phyloP scores from a whole-genome alignment of 306 rosid species.

The Cucumis hystrix region DNA sequence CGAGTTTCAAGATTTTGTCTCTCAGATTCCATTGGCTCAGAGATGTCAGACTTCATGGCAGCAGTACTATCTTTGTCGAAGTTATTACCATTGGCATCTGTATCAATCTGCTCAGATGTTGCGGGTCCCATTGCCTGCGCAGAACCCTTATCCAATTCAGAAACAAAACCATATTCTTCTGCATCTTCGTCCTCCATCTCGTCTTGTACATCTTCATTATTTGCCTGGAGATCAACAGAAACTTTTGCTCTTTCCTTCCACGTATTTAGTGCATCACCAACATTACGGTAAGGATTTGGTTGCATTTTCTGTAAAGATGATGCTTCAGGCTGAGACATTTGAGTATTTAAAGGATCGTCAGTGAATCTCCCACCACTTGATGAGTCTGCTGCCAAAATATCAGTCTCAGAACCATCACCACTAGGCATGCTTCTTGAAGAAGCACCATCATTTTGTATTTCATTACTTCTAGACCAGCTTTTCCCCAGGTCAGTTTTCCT shows the following conservation, averaged over 20 bases:
- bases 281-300: constrained; percentile 66
- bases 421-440: constrained; percentile 50
- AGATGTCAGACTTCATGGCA: constrained; percentile 21
- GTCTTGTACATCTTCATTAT: constrained; percentile 23
- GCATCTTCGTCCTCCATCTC: constrained; percentile 55
- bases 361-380: constrained; percentile 42
- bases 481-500: constrained; percentile 30
- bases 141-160: constrained; percentile 65
- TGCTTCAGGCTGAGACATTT: constrained; percentile 21
- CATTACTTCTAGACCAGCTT: constrained; percentile 32
- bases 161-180: constrained; percentile 77
- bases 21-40: constrained; percentile 33
- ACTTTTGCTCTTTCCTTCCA: constrained; percentile 66
- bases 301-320: constrained; percentile 35
- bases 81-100: constrained; percentile 25
- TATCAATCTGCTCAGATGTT: constrained; percentile 60
- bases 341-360: constrained; percentile 30
- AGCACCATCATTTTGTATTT: constrained; percentile 28
- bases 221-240: constrained; percentile 45
- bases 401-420: constrained; percentile 35
- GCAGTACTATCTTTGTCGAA: constrained; percentile 23
- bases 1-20: constrained; percentile 29
- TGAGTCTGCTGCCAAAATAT: constrained; percentile 39
- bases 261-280: constrained; percentile 56
- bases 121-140: constrained; percentile 91